Conservation (phyloP, 2,329 filamentous ascomycete genomes). For the Leptographium procerum region DNA sequence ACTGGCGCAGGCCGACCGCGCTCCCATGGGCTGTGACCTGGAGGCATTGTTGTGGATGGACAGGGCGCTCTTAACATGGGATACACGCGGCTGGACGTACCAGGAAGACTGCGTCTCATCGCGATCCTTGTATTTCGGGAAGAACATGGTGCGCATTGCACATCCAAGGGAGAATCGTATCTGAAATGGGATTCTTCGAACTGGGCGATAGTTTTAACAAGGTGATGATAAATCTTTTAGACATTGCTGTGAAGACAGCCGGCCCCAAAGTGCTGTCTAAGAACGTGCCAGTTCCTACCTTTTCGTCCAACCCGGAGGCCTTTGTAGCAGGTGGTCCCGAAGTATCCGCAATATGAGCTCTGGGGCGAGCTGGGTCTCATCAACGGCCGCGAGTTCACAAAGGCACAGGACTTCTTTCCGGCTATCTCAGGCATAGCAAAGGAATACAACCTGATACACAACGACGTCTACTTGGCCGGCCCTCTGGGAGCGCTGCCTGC, state of each 20-base stretch:
- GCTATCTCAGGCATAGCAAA: not conserved
- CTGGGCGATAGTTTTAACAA: not conserved
- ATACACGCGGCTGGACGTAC: constrained; percentile 1
- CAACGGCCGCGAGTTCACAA: not conserved
- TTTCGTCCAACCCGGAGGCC: not conserved
- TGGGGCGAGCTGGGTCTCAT: not conserved
- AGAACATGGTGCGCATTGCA: not conserved
- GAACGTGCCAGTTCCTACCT: not conserved
- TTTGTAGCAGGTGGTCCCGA: not conserved
- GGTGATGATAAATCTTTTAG: not conserved
- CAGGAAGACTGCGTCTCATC: not conserved
- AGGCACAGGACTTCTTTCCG: not conserved
- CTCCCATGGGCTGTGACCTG: not conserved
- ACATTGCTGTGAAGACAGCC: not conserved
- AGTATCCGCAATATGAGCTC: not conserved
- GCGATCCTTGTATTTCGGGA: not conserved
- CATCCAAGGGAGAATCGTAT: not conserved
- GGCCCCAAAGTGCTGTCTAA: not conserved
- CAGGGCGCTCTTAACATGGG: not conserved
- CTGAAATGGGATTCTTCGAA: not conserved
- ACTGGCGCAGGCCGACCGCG: too few relatives aligned
- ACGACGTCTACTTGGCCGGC: constrained; percentile 1
- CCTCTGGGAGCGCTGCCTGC: not conserved
- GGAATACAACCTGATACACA: not conserved
- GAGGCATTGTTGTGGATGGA: not conserved